Base-by-base conservation (phyloP, 2,329 filamentous ascomycete genomes). In the Venturia carpophila region DNA sequence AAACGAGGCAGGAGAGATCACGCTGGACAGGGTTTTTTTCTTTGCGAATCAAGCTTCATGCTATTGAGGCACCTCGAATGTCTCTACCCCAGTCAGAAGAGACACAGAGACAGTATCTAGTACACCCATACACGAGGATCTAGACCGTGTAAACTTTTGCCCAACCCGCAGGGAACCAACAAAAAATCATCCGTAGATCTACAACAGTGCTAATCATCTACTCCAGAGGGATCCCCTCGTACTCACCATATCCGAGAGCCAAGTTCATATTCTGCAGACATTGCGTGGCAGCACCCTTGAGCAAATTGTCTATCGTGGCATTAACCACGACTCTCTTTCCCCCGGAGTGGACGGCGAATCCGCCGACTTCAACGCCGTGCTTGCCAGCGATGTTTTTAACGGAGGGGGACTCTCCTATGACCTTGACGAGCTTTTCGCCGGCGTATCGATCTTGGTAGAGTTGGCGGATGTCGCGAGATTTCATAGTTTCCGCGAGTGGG, bases 261-360 rank as follows among this genome's bases (percentile, higher is more conserved):
- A 96, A 81, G 77, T 96, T 96, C 90, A 96, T 94, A 78, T 96
- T 96, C 82, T 95, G 92, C 75, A 96, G 78, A 79, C 92, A 96
- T 76, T 96, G 92, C 13, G 92, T 96, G 7, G 90, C 90, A 64
- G 92, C 92, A 67, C 92, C 92, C 84, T 97, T 97, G 71, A 94
- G 82, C 70, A 97, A 79, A 77, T 97, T 96, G 77, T 97, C 92
- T 72, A 97, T 96, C 2, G 90, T 96, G 21, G 89, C 90, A 73
- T 92, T 95, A 68, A 97, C 85, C n/a, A 97, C 93, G 0, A 95
- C 92, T 63, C 94, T 84, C 84, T 92, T 94, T 66, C 93, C 93
- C 27, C 85, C 87, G 70, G 85, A 91, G 78, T 97, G 89, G 47
- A 97, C 91, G n/a, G 91, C 92, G 72, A 97, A 97, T 0, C 90